These are phyloP conservation scores for Flaveria trinervia DNA, from an alignment of 129 eudicot genomes.

Conservation along the genomic window DNA sequence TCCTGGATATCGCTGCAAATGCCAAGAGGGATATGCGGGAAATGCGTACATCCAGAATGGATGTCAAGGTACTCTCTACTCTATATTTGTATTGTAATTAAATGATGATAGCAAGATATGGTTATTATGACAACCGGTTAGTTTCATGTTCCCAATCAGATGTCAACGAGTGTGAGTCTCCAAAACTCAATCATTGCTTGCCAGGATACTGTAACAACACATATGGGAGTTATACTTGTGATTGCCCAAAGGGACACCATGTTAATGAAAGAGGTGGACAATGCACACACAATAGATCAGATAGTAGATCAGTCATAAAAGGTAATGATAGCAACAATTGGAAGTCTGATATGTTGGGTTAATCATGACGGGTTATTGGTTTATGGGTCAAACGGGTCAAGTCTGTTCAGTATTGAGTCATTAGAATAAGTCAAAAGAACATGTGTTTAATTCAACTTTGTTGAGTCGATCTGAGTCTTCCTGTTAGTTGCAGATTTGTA, in stretches of 20 bases:
- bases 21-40: not conserved
- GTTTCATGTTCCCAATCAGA: conserved; percentile 10
- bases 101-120: not conserved
- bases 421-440: too few species aligned
- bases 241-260: conserved; percentile 28
- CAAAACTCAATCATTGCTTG: conserved; percentile 20
- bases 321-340: not conserved
- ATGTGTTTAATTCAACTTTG: too few species aligned
- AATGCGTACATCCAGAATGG: not conserved
- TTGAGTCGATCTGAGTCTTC: too few species aligned
- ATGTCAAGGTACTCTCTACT: conserved; percentile 8
- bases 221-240: conserved; percentile 23
- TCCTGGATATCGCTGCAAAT: not conserved
- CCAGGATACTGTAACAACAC: conserved; percentile 22
- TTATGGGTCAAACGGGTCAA: too few species aligned
- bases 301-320: not conserved
- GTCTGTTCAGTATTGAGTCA: too few species aligned
- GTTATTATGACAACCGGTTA: not conserved
- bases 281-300: not conserved
- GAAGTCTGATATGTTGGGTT: too few species aligned
- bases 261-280: conserved; percentile 23
- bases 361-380: too few species aligned
- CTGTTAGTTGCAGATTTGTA: too few species aligned
- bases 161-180: conserved; percentile 28
- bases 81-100: not conserved